Percentiles rank a stretch among this genome's conserved stretches.
Conservation (phyloP, 768 basidiomycete genomes). For the Tephrocybe rancida region DNA sequence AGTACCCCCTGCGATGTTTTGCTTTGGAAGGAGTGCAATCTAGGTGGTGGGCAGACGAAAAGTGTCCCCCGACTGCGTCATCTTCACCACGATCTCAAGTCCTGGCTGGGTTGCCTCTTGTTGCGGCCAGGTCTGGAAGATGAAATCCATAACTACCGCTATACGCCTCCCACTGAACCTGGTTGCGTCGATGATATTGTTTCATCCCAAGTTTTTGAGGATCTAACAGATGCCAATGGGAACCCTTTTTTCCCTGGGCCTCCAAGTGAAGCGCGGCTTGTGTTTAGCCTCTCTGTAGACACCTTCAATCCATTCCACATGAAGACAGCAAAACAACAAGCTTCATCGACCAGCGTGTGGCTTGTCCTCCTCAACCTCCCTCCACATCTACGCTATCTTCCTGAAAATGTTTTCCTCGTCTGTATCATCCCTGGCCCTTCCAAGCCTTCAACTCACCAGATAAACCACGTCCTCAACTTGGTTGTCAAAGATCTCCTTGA, state of each 20-base stretch:
- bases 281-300: conserved; percentile 23
- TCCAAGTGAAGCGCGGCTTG: conserved; percentile 16
- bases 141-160: conserved; percentile 15
- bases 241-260: conserved; percentile 21
- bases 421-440: conserved; percentile 44
- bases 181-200: conserved; percentile 22
- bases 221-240: conserved; percentile 19
- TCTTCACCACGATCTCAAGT: no score
- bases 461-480: conserved; percentile 34
- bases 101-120: conserved; percentile 26
- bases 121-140: conserved; percentile 28
- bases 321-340: no score
- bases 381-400: conserved; percentile 31
- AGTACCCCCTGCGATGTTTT: conserved; percentile 16
- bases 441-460: conserved; percentile 31
- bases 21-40: conserved; percentile 19
- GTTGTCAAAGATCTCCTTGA: conserved; percentile 39
- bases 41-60: neutral
- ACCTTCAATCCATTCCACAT: conserved; percentile 28
- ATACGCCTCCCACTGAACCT: neutral
- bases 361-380: no score
- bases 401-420: conserved; percentile 42
- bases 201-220: conserved; percentile 16
- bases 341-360: no score
- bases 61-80: conserved; percentile 13